Conservation (phyloP, 345 rosid genomes). For the Citrus glauca region DNA sequence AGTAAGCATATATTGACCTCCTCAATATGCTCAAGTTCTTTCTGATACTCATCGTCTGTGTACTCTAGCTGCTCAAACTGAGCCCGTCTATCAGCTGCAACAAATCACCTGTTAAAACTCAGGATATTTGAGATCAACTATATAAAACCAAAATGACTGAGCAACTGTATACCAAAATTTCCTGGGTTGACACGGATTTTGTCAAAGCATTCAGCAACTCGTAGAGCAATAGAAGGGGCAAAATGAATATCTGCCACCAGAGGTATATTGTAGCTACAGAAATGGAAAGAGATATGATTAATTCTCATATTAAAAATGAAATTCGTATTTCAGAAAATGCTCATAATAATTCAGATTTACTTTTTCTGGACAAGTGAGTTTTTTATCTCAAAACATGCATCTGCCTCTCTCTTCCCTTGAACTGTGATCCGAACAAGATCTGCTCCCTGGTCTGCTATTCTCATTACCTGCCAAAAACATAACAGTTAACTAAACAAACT, state of each 20-base stretch:
- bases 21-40: slow-evolving; percentile 92
- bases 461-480: slow-evolving; percentile 66
- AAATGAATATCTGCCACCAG: slow-evolving; percentile 98
- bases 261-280: slow-evolving; percentile 85
- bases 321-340: background rate
- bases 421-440: slow-evolving; percentile 95
- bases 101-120: slow-evolving; percentile 12
- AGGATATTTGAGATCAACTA: slow-evolving; percentile 9
- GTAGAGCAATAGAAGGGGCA: slow-evolving; percentile 85
- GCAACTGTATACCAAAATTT: slow-evolving; percentile 63
- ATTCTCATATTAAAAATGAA: background rate
- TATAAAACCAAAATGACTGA: slow-evolving; percentile 11
- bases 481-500: slow-evolving; percentile 3
- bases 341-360: slow-evolving; percentile 32
- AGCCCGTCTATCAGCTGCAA: slow-evolving; percentile 94
- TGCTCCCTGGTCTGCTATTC: slow-evolving; percentile 88
- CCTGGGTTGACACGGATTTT: slow-evolving; percentile 99
- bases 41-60: slow-evolving; percentile 93
- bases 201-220: slow-evolving; percentile 96
- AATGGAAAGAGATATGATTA: slow-evolving; percentile 15
- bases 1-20: slow-evolving; percentile 37
- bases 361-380: slow-evolving; percentile 87
- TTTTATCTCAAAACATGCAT: slow-evolving; percentile 94
- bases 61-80: slow-evolving; percentile 88
- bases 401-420: slow-evolving; percentile 98